Evolutionary conservation across 768 basidiomycete genomes (phyloP).

Genomic region (Psilocybe subaeruginosa): DNA sequence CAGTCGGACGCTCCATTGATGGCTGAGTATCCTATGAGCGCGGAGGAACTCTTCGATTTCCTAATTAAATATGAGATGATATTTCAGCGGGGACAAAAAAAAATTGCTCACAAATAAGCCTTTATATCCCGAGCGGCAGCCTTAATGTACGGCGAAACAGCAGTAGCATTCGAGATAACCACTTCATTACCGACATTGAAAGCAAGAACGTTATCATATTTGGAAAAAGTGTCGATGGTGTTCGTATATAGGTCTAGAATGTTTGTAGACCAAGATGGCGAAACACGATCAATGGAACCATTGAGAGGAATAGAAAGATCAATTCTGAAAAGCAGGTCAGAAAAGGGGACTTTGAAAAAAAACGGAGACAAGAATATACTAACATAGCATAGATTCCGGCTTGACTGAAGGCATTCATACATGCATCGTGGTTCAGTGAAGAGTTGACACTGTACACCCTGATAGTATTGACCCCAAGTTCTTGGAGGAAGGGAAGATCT

Average conservation of each 20-base stretch:
- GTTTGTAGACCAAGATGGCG: slow-evolving; percentile 81
- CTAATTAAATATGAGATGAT: slow-evolving; percentile 35
- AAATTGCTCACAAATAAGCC: slow-evolving; percentile 72
- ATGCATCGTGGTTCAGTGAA: slow-evolving; percentile 80
- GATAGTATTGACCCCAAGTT: slow-evolving; percentile 80
- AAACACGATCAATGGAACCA: slow-evolving; percentile 77
- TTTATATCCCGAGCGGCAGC: slow-evolving; percentile 89
- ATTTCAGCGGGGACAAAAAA: neutral
- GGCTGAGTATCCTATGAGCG: slow-evolving; percentile 83
- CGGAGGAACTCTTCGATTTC: slow-evolving; percentile 61
- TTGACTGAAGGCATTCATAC: slow-evolving; percentile 76
- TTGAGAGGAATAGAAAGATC: slow-evolving; percentile 86
- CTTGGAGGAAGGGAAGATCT: slow-evolving; percentile 76
- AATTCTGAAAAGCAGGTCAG: slow-evolving; percentile 51
- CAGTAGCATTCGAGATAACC: slow-evolving; percentile 52
- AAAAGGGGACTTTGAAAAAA: neutral
- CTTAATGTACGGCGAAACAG: slow-evolving; percentile 80
- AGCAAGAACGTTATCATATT: slow-evolving; percentile 89
- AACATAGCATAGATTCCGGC: slow-evolving; percentile 92
- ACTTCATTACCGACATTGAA: slow-evolving; percentile 94
- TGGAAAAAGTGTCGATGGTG: slow-evolving; percentile 79
- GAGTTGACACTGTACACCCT: slow-evolving; percentile 89
- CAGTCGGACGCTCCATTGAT: slow-evolving; percentile 73
- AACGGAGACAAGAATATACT: slow-evolving; percentile 28
- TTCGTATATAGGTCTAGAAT: slow-evolving; percentile 76